These are phyloP conservation scores for Helicocarpus griseus DNA, from an alignment of 2,329 filamentous ascomycete species.

Conservation along the genomic window DNA sequence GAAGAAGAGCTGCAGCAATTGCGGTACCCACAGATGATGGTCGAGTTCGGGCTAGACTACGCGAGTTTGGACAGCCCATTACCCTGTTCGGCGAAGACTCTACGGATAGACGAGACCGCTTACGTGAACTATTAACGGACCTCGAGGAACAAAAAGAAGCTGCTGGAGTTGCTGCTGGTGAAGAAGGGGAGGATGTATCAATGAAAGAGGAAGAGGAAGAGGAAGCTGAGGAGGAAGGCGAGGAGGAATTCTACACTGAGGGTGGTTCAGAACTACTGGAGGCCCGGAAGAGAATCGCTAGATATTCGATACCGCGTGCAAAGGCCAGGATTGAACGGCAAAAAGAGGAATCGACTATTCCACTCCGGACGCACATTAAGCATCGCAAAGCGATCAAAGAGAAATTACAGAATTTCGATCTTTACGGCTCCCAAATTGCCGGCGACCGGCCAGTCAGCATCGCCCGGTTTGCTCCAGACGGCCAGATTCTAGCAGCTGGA, in stretches of 20 bases:
- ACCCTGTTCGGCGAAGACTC: slow-evolving; percentile 90
- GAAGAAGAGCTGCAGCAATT: slow-evolving; percentile 77
- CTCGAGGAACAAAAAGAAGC: slow-evolving; percentile 54
- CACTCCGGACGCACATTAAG: slow-evolving; percentile 81
- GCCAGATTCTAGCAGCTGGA: slow-evolving; percentile 73
- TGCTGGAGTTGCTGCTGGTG: slow-evolving; percentile 36
- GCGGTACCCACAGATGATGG: slow-evolving; percentile 90
- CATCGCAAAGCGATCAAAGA: slow-evolving; percentile 86
- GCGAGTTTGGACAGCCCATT: slow-evolving; percentile 84
- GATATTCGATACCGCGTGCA: slow-evolving; percentile 73
- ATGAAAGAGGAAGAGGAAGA: slow-evolving; percentile 44
- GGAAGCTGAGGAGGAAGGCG: slow-evolving; percentile 55
- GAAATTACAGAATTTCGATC: slow-evolving; percentile 68
- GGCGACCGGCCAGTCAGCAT: slow-evolving; percentile 87
- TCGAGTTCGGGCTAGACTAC: slow-evolving; percentile 67
- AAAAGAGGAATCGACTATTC: slow-evolving; percentile 70
- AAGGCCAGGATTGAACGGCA: slow-evolving; percentile 68
- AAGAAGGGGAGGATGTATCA: slow-evolving; percentile 44
- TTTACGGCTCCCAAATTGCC: slow-evolving; percentile 88
- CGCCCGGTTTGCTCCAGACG: slow-evolving; percentile 79
- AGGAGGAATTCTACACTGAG: slow-evolving; percentile 92
- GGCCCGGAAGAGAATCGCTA: slow-evolving; percentile 68
- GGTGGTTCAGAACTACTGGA: slow-evolving; percentile 65
- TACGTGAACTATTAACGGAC: slow-evolving; percentile 70
- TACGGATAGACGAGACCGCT: slow-evolving; percentile 72